Evolutionary conservation across 2,329 filamentous ascomycete species (phyloP).

Genomic region (Graphiopsis chlorocephala): DNA sequence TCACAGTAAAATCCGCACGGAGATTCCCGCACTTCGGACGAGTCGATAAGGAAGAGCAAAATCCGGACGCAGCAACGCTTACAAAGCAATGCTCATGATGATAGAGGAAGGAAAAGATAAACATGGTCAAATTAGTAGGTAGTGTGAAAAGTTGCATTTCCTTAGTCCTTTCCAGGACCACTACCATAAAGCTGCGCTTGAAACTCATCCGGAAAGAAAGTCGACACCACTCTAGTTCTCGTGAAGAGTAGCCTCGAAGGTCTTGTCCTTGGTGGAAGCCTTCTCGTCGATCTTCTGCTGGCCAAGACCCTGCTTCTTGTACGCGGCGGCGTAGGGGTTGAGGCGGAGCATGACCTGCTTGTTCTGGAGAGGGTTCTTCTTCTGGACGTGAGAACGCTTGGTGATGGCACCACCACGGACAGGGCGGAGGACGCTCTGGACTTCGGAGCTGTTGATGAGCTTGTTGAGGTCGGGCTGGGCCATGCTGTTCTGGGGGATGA

Average conservation of each 20-base stretch:
- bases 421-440: conserved; percentile 90
- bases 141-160: conserved; percentile 14
- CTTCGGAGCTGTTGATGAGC: conserved; percentile 98
- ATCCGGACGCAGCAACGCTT: background rate
- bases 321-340: conserved; percentile 94
- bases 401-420: conserved; percentile 86
- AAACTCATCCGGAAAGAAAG: conserved; percentile 13
- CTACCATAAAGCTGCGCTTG: conserved; percentile 13
- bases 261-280: conserved; percentile 54
- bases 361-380: conserved; percentile 99
- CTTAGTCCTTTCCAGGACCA: conserved; percentile 9
- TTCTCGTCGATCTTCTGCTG: conserved; percentile 65
- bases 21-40: too few relatives aligned
- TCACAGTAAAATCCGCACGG: background rate
- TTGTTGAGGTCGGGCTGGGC: conserved; percentile 92
- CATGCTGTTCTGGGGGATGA: conserved; percentile 88
- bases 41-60: background rate
- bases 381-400: conserved; percentile 89
- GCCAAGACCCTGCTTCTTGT: conserved; percentile 81
- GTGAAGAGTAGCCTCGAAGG: conserved; percentile 49
- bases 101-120: background rate
- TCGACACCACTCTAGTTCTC: conserved; percentile 43
- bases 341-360: conserved; percentile 97
- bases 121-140: background rate
- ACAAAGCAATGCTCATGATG: background rate